Base-by-base conservation (phyloP, 2,329 filamentous ascomycete species). In the Sphaerulina vaccinii region DNA sequence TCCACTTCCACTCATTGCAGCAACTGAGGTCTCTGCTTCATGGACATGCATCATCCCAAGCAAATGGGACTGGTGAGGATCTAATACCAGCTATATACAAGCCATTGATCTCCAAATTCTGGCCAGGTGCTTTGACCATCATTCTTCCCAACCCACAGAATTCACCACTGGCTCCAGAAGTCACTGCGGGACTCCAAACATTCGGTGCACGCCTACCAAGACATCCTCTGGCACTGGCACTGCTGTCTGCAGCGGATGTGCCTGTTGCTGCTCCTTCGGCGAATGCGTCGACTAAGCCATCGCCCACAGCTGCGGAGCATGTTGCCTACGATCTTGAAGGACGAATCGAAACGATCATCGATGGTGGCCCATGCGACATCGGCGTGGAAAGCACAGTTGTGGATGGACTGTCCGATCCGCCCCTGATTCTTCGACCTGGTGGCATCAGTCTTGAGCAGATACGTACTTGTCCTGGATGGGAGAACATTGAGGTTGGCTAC, bases 341-440 rank as follows among this genome's bases (percentile, higher is more conserved):
- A 0, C 82, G 86, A 42, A 95, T 99, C 58, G 84, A 88, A 62
- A 76, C 92, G 5, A 93, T 99, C 51, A 75, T 99, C 0, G 92
- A 99, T 61, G 93, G 92, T 2, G 93, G 93, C 0, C 73, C 84
- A 0, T 97, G 91, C 64, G 79, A 80, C 16, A 90, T 99, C 9
- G 93, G 93, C 1, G 90, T 99, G 0, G 93, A 99, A 72, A 96
- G 90, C 68, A 99, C 93, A 0, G 93, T 99, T 1, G 90, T 99
- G 0, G 93, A 97, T 65, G 93, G 93, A 0, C 74, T 97, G 11
- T 89, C 83, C 52, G 36, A 49, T 18, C 91, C 92, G 5, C 93
- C 93, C 0, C 82, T 86, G 2, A 83, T 99, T 27, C 75, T 99
- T 27, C 75, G 93, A 39, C 93, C 93, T 0, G 93, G 93, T 1